Base-by-base conservation (phyloP, 1,139 yeast genomes). In the Taphrina confusa region DNA sequence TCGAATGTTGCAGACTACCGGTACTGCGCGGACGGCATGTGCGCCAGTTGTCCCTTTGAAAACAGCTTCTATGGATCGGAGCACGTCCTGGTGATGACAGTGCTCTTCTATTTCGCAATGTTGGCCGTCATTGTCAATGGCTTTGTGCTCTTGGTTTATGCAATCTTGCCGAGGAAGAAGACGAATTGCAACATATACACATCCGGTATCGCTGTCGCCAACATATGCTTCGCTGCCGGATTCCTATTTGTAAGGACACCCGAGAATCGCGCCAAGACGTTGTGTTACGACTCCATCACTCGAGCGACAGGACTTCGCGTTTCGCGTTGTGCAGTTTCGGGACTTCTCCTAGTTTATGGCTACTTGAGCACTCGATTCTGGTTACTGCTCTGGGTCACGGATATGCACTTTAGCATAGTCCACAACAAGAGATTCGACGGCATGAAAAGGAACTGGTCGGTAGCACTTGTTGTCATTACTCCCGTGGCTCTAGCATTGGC, bases 311-410 rank as follows among this genome's bases (percentile, higher is more conserved):
- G 44, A 2, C 36, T 44, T 22, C 51, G 40, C 22, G 58, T 54
- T 6, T 20, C 58, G 2, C 58, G 58, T 8, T 54, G 58, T 16
- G 44, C 49, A 8, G 25, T 54, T 5, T 44, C 51, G 4, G 58
- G 58, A 34, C 8, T 54, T 11, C 22, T 54, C n/a, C 16, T 54
- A 20, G 45, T 44, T 14, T 45, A 16, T 12, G 58, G 58, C 25
- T 34, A 23, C 51, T 5, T 54, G 23, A 27, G 42, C 22, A 28
- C 14, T 3, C 31, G 58, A 8, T 12, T 44, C 8, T 54, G 58
- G 58, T 44, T 34, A 8, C 27, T 42, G n/a, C 12, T 54, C 8
- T 54, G 58, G 58, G 49, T 46, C 11, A 22, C 34, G 34, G 31
- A 54, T 14, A 44, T 44, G 36, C 25, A 42, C 25, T 12, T 16